Conservation (phyloP, 805 yeast species). For the Sungouiella blattae region DNA sequence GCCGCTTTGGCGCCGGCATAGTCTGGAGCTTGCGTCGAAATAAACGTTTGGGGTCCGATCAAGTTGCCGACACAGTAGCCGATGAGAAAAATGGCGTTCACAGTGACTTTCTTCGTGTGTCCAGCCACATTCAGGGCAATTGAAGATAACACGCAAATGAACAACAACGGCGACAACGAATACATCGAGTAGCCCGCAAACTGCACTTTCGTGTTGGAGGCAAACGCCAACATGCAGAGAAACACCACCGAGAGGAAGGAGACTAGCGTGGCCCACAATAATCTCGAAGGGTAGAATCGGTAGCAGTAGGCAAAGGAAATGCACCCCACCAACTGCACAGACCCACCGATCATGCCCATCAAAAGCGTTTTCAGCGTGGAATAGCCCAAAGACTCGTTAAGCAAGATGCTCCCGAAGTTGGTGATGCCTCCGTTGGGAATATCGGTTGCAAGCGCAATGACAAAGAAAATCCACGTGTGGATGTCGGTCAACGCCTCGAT, state of each 20-base stretch:
- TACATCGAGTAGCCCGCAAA: slow-evolving; percentile 30
- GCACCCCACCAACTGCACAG: slow-evolving; percentile 41
- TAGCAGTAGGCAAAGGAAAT: slow-evolving; percentile 25
- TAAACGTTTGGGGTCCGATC: slow-evolving; percentile 53
- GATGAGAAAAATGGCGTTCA: slow-evolving; percentile 42
- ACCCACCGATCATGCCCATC: slow-evolving; percentile 47
- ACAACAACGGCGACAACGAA: slow-evolving; percentile 30
- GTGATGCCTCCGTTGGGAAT: slow-evolving; percentile 56
- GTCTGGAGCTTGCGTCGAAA: slow-evolving; percentile 39
- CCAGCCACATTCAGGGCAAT: slow-evolving; percentile 53
- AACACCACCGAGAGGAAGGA: slow-evolving; percentile 21
- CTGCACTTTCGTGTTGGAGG: slow-evolving; percentile 23
- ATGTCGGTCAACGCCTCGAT: slow-evolving; percentile 33
- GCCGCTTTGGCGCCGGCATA: slow-evolving; percentile 40
- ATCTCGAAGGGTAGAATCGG: slow-evolving; percentile 23
- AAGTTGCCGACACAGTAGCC: slow-evolving; percentile 55
- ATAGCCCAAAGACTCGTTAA: slow-evolving; percentile 42
- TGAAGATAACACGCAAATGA: slow-evolving; percentile 29
- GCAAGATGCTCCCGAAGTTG: slow-evolving; percentile 44
- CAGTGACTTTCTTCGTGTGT: slow-evolving; percentile 51
- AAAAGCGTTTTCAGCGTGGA: slow-evolving; percentile 34
- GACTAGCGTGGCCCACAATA: slow-evolving; percentile 26
- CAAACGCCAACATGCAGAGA: slow-evolving; percentile 42
- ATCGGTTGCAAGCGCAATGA: slow-evolving; percentile 11
- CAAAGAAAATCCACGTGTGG: slow-evolving; percentile 28